Conservation (phyloP, 768 basidiomycete species). For the Mycena kentingensis region DNA sequence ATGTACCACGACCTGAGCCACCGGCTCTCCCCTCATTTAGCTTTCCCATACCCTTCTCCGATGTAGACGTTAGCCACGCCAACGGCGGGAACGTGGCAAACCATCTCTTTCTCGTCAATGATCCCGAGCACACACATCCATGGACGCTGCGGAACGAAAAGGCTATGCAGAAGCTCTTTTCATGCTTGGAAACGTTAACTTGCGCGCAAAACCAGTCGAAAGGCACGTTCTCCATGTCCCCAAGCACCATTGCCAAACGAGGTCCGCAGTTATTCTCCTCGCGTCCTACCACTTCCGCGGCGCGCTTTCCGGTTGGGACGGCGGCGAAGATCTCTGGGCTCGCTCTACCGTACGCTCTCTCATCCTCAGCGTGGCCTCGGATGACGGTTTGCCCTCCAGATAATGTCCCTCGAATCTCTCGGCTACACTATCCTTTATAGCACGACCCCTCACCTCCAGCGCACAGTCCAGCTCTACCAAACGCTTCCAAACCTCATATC, state of each 20-base stretch:
- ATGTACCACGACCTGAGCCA: too few relatives aligned
- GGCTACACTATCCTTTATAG: constrained; percentile 18
- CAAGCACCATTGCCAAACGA: background rate
- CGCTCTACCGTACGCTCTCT: constrained; percentile 29
- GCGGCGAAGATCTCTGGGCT: constrained; percentile 36
- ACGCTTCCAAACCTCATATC: constrained; percentile 38
- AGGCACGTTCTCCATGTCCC: background rate
- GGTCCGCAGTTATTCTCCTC: background rate
- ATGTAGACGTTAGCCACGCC: too few relatives aligned
- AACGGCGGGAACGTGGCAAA: too few relatives aligned
- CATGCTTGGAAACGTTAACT: background rate
- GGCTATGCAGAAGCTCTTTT: constrained; percentile 2
- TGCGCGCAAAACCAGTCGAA: background rate
- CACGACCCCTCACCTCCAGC: constrained; percentile 20
- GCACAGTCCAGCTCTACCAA: constrained; percentile 33
- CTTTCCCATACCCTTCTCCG: too few relatives aligned
- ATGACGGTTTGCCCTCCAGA: constrained; percentile 5
- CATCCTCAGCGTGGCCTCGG: background rate
- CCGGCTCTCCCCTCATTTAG: too few relatives aligned
- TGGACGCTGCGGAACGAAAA: constrained; percentile 8
- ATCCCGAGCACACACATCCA: background rate
- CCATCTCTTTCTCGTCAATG: background rate
- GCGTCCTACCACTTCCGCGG: constrained; percentile 23
- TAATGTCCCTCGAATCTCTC: constrained; percentile 25
- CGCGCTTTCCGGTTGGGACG: constrained; percentile 26